A percentile compares a stretch with the other conserved stretches of the same genome.
These are phyloP conservation scores for Diaporthe amygdali DNA, from an alignment of 2,329 filamentous ascomycete genomes.

Conservation along the genomic window DNA sequence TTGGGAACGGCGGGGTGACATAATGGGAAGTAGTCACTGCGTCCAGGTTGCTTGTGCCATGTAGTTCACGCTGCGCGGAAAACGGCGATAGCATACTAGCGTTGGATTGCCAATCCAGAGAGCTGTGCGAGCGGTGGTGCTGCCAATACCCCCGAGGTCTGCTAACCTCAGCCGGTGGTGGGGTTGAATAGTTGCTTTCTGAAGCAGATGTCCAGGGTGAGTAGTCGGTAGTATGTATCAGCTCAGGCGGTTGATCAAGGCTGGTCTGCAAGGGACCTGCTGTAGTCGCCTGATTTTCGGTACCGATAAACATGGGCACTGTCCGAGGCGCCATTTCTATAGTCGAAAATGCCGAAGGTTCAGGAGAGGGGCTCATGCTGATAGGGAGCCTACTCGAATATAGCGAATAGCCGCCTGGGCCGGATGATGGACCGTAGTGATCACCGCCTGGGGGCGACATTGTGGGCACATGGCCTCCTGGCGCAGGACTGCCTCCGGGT, in stretches of 20 bases:
- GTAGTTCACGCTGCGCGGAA: conserved; percentile 26
- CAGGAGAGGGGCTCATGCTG: conserved; percentile 18
- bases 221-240: conserved; percentile 38
- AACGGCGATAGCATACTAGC: conserved; percentile 34
- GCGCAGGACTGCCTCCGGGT: conserved; percentile 7
- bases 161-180: conserved; percentile 45
- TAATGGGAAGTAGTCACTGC: conserved; percentile 33
- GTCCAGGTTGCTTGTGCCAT: conserved; percentile 31
- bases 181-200: conserved; percentile 54
- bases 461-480: not conserved
- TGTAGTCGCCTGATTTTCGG: conserved; percentile 33
- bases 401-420: not conserved
- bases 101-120: conserved; percentile 37
- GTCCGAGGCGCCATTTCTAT: conserved; percentile 14
- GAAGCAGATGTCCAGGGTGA: conserved; percentile 51
- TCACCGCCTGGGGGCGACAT: conserved; percentile 21
- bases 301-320: conserved; percentile 24
- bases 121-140: conserved; percentile 33
- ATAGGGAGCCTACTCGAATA: not conserved
- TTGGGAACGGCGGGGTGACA: conserved; percentile 34
- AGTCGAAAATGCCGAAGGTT: not conserved
- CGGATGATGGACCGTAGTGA: conserved; percentile 1
- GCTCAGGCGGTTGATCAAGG: conserved; percentile 32
- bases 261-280: not conserved
- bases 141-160: conserved; percentile 31